A percentile compares a stretch with the other conserved stretches of the same genome.
phyloP scores from a whole-genome alignment of 2,329 filamentous ascomycete species.

The Lojkania enalia region DNA sequence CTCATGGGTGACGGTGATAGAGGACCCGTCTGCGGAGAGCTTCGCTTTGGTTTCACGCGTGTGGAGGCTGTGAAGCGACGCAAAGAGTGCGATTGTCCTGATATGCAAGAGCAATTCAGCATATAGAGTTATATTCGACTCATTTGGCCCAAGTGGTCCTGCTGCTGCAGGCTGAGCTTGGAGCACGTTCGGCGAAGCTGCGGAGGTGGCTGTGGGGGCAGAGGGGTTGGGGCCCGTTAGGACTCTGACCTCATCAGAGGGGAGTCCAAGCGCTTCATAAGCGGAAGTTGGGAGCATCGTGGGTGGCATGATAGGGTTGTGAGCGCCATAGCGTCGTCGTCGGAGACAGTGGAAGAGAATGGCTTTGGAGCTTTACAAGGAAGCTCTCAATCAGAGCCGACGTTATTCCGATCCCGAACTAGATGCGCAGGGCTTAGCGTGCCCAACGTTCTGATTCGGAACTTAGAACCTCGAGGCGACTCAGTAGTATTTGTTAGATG shows the following conservation, averaged over 20 bases:
- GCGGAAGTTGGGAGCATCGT: slow-evolving; percentile 41
- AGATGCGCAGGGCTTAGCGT: no score
- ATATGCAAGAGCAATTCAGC: slow-evolving; percentile 65
- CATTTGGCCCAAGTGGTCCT: slow-evolving; percentile 28
- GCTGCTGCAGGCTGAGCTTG: slow-evolving; percentile 26
- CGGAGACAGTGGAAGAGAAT: slow-evolving; percentile 18
- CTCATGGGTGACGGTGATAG: slow-evolving; percentile 52
- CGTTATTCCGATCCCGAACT: no score
- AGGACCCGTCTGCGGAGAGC: slow-evolving; percentile 49
- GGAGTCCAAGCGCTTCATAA: slow-evolving; percentile 39
- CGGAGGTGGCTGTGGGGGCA: slow-evolving; percentile 17
- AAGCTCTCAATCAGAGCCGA: no score
- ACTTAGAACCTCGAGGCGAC: no score
- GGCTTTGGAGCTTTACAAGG: background rate
- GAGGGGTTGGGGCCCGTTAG: slow-evolving; percentile 38
- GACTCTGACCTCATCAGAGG: slow-evolving; percentile 33
- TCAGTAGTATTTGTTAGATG: no score
- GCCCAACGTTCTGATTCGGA: no score
- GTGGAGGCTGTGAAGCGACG: slow-evolving; percentile 52
- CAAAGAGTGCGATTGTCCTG: slow-evolving; percentile 61
- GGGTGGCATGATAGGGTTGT: slow-evolving; percentile 35
- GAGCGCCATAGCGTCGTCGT: slow-evolving; percentile 34
- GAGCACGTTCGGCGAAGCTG: slow-evolving; percentile 36
- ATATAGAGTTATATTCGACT: slow-evolving; percentile 52
- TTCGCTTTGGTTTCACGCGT: slow-evolving; percentile 49